Evolutionary conservation across 2,329 filamentous ascomycete genomes (phyloP).

Genomic region (Aspergillus terreus): DNA sequence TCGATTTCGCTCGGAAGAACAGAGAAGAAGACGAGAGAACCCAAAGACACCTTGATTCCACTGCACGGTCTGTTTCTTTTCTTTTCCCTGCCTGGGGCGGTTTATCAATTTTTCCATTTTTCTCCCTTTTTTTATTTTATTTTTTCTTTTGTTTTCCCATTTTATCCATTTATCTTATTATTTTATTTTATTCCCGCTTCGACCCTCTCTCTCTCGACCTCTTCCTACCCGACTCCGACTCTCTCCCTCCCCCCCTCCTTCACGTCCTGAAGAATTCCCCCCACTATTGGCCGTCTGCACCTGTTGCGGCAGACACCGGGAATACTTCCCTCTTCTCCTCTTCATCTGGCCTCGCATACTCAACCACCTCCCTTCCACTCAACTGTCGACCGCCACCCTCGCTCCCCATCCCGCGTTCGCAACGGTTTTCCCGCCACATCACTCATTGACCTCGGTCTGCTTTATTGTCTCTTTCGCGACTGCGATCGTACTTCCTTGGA

Average conservation of each 20-base stretch:
- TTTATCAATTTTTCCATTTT: not conserved
- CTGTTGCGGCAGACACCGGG: constrained; percentile 1
- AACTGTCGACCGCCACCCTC: not conserved
- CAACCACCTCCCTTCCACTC: not conserved
- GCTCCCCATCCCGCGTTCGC: not conserved
- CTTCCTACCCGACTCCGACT: constrained; percentile 5
- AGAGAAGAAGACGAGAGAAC: no score
- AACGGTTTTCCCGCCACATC: not conserved
- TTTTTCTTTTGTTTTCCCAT: not conserved
- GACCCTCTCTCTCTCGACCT: constrained; percentile 7
- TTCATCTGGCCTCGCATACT: not conserved
- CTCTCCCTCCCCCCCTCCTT: constrained; percentile 15
- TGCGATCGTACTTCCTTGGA: constrained; percentile 2
- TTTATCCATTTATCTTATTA: not conserved
- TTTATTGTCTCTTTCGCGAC: not conserved
- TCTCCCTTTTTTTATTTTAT: not conserved
- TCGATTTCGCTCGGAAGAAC: not conserved
- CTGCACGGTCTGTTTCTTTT: no score
- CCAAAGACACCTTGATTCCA: no score
- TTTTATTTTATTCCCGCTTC: not conserved
- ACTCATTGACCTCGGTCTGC: not conserved
- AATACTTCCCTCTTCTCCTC: not conserved
- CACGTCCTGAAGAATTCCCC: constrained; percentile 12
- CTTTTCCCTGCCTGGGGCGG: no score
- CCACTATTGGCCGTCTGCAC: constrained; percentile 3